Percentiles rank a stretch among this genome's conserved stretches.
Evolutionary conservation across 140 eudicot genomes (phyloP).

Genomic region (Anethum foeniculum): DNA sequence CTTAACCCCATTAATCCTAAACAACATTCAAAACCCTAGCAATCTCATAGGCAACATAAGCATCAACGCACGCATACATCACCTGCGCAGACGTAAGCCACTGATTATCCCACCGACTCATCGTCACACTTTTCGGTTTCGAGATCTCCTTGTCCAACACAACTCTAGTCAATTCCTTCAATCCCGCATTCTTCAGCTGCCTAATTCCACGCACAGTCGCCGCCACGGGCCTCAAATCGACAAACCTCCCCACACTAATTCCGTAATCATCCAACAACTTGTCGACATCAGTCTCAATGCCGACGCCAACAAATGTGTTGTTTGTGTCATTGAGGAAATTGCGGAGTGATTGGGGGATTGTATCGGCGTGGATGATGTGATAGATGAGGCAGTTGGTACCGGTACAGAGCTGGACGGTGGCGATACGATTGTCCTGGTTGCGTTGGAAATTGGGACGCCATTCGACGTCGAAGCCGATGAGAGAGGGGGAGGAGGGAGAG

Average conservation of each 20-base stretch:
- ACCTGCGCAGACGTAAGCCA: slow-evolving; percentile 27
- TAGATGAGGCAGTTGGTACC: slow-evolving; percentile 42
- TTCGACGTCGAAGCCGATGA: slow-evolving; percentile 61
- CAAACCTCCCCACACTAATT: not conserved
- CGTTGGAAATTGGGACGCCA: slow-evolving; percentile 45
- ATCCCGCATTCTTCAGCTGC: slow-evolving; percentile 22
- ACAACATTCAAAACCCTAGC: slow-evolving; percentile 20
- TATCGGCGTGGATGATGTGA: slow-evolving; percentile 32
- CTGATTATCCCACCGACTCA: slow-evolving; percentile 37
- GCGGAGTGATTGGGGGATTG: slow-evolving; percentile 22
- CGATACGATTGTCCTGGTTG: slow-evolving; percentile 23
- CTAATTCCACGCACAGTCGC: not conserved
- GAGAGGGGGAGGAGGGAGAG: slow-evolving; percentile 9
- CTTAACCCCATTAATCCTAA: not conserved
- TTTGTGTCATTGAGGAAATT: slow-evolving; percentile 25
- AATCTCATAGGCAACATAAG: slow-evolving; percentile 28
- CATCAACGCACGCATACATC: slow-evolving; percentile 40
- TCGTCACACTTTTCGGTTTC: slow-evolving; percentile 23
- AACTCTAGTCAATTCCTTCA: slow-evolving; percentile 17
- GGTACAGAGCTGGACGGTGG: slow-evolving; percentile 49
- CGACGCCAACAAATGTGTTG: slow-evolving; percentile 39
- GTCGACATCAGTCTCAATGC: slow-evolving; percentile 28
- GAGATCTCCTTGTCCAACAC: slow-evolving; percentile 26
- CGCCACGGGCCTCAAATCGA: slow-evolving; percentile 18
- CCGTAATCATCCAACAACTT: slow-evolving; percentile 32